Conservation (phyloP, 2,329 filamentous ascomycete genomes). For the Epichloe sylvatica region DNA sequence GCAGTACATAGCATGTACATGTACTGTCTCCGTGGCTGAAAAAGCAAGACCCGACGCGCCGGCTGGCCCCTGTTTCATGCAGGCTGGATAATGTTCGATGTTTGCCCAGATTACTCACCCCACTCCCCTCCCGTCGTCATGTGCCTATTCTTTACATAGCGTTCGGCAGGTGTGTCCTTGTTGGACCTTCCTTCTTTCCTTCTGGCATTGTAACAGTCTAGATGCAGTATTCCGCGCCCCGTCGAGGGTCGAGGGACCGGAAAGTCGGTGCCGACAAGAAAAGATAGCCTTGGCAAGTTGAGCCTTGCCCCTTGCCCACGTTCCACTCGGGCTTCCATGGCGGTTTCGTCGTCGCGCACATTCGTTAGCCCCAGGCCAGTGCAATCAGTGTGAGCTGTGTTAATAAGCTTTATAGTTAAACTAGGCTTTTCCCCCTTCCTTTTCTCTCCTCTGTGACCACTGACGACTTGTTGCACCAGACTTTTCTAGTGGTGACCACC, state of each 20-base stretch:
- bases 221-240: neutral
- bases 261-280: neutral
- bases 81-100: neutral
- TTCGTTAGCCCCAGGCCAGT: neutral
- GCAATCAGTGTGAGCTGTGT: neutral
- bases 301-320: neutral
- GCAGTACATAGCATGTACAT: no score
- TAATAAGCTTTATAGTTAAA: neutral
- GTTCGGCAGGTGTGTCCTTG: neutral
- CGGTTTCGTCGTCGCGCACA: neutral
- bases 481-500: no score
- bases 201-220: neutral
- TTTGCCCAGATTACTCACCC: neutral
- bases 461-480: neutral
- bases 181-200: neutral
- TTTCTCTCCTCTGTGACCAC: neutral
- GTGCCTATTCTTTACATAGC: neutral
- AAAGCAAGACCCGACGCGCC: conserved; percentile 5
- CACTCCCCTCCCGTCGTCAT: neutral
- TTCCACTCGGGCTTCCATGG: neutral
- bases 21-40: no score
- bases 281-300: no score
- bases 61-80: conserved; percentile 7
- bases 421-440: neutral
- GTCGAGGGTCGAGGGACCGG: neutral